A percentile compares a stretch with the other conserved stretches of the same genome.
These are phyloP conservation scores for Sporisorium iseilematis-ciliati DNA, from an alignment of 1,284 basidiomycete species.

Conservation along the genomic window DNA sequence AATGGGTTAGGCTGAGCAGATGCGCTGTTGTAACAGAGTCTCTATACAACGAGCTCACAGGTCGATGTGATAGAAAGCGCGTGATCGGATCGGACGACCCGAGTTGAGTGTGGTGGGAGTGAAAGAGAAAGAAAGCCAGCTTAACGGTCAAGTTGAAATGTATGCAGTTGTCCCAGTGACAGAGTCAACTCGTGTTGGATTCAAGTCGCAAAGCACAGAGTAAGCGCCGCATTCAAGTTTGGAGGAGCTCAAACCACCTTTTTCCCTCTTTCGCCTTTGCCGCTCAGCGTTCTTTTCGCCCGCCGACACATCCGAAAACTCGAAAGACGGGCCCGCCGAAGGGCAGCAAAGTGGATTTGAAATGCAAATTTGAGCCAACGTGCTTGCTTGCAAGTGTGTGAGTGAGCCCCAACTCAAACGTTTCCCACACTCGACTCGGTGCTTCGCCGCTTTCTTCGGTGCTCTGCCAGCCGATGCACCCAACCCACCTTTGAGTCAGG, in stretches of 20 bases:
- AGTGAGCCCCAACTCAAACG: background rate
- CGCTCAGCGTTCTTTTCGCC: background rate
- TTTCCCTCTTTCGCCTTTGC: background rate
- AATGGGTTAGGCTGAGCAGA: background rate
- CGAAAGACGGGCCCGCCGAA: background rate
- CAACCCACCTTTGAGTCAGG: background rate
- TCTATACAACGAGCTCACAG: conserved; percentile 1
- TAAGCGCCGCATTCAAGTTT: background rate
- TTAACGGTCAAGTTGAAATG: background rate
- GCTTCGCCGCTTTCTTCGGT: background rate
- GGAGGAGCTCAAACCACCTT: conserved; percentile 5
- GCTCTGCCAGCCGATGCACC: background rate
- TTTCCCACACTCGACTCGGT: background rate
- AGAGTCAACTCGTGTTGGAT: background rate
- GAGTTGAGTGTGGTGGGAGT: too few species aligned
- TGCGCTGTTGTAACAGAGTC: background rate
- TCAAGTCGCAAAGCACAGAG: background rate
- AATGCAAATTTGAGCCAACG: conserved; percentile 2
- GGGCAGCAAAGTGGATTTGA: background rate
- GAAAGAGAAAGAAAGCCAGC: too few species aligned
- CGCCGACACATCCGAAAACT: conserved; percentile 32
- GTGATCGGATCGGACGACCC: background rate
- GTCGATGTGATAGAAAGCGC: background rate
- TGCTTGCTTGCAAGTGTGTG: background rate
- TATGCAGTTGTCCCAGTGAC: background rate